Conservation (phyloP, 257 asterid species). For the Lantana camara region DNA sequence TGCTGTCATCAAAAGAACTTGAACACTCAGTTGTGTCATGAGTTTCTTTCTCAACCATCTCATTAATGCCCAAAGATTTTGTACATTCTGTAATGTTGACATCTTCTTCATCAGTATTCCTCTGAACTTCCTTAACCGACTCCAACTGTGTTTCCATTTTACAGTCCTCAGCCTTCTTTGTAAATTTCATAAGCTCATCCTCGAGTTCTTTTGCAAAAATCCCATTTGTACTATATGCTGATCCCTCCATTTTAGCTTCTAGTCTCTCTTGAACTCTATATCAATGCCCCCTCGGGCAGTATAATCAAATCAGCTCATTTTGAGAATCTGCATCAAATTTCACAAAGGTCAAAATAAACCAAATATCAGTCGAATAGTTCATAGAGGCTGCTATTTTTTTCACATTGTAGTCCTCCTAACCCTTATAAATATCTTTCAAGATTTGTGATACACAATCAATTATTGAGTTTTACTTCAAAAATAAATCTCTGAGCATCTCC, state of each 20-base stretch:
- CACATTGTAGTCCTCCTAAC: slow-evolving; percentile 1
- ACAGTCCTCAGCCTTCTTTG: slow-evolving; percentile 37
- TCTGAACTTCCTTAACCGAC: slow-evolving; percentile 33
- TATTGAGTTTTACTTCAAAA: neutral
- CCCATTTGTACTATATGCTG: slow-evolving; percentile 33
- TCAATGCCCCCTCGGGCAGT: slow-evolving; percentile 29
- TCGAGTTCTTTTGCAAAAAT: slow-evolving; percentile 50
- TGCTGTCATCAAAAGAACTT: slow-evolving; percentile 71
- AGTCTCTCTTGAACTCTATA: slow-evolving; percentile 29
- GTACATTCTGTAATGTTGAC: slow-evolving; percentile 50
- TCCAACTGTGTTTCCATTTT: slow-evolving; percentile 29
- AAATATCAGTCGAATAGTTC: slow-evolving; percentile 1
- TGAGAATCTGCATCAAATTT: slow-evolving; percentile 9
- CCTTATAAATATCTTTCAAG: slow-evolving; percentile 11
- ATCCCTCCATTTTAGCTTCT: slow-evolving; percentile 40
- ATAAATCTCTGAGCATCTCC: neutral
- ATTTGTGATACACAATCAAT: slow-evolving; percentile 7
- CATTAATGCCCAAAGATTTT: slow-evolving; percentile 35
- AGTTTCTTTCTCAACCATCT: slow-evolving; percentile 37
- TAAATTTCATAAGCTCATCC: slow-evolving; percentile 60
- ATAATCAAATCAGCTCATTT: slow-evolving; percentile 24
- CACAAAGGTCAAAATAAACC: slow-evolving; percentile 21
- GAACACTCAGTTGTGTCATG: slow-evolving; percentile 67
- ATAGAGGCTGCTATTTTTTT: neutral
- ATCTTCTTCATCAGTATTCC: slow-evolving; percentile 41